Evolutionary conservation across 148 eudicot genomes (phyloP).

Genomic region (Linanthus parryae): DNA sequence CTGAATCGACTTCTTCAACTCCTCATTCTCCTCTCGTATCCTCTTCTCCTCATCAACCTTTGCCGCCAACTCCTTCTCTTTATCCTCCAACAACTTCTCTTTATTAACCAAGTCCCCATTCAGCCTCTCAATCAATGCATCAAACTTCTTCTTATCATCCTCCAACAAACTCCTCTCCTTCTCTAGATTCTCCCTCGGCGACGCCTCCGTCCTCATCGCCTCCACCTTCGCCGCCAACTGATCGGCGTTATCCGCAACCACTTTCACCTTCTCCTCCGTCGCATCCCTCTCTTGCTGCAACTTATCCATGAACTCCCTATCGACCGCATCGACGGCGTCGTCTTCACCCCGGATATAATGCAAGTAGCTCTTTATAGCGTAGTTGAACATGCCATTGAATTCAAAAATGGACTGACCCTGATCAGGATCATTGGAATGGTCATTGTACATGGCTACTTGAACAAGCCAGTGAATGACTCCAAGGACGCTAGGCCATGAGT

Average conservation of each 20-base stretch:
- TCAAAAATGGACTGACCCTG: constrained; percentile 18
- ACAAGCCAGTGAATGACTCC: constrained; percentile 80
- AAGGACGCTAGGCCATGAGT: constrained; percentile 59
- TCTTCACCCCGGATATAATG: constrained; percentile 70
- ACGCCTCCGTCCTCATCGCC: constrained; percentile 43
- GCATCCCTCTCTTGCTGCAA: constrained; percentile 32
- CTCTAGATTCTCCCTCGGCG: constrained; percentile 53
- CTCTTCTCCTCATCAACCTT: constrained; percentile 45
- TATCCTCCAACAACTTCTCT: constrained; percentile 63
- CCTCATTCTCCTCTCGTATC: constrained; percentile 70
- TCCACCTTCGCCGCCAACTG: constrained; percentile 47
- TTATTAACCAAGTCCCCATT: constrained; percentile 31
- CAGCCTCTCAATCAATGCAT: constrained; percentile 34
- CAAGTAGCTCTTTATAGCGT: constrained; percentile 43
- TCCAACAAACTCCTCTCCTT: constrained; percentile 41
- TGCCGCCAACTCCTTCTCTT: constrained; percentile 54
- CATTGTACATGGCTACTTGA: constrained; percentile 46
- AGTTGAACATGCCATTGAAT: constrained; percentile 29
- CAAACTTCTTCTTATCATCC: constrained; percentile 58
- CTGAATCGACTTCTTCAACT: constrained; percentile 66
- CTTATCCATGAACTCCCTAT: constrained; percentile 38
- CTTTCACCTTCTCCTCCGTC: constrained; percentile 25
- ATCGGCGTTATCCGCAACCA: constrained; percentile 26
- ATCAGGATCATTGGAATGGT: constrained; percentile 24
- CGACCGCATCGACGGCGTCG: constrained; percentile 42